A percentile compares a stretch with the other conserved stretches of the same genome.
Conservation (phyloP, 2,329 filamentous ascomycete genomes). For the Sarocladium kiliense region DNA sequence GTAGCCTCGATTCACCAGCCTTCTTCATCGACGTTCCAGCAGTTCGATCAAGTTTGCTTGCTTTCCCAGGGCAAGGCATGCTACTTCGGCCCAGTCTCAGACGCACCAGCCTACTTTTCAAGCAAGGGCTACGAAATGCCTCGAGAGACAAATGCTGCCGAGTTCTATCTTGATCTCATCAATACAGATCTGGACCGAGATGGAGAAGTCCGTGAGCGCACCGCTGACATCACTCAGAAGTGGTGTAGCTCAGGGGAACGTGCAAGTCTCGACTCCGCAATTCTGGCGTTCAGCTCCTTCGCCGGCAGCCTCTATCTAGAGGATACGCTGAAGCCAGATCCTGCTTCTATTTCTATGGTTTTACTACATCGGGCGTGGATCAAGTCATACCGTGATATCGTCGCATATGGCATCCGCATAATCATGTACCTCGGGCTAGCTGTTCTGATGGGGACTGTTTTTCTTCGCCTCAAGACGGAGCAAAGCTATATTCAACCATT, state of each 20-base stretch:
- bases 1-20: constrained; percentile 84
- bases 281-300: too few species aligned
- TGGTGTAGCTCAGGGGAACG: constrained; percentile 22
- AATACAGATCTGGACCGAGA: constrained; percentile 68
- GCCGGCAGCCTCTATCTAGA: too few species aligned
- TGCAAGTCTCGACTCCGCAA: constrained; percentile 14
- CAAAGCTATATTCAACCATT: constrained; percentile 75
- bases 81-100: constrained; percentile 63
- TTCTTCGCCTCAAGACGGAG: constrained; percentile 62
- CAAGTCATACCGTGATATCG: constrained; percentile 78
- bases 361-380: constrained; percentile 75
- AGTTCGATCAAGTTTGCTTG: constrained; percentile 75
- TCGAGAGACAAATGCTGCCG: constrained; percentile 69
- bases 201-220: constrained; percentile 34
- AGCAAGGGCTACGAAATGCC: constrained; percentile 58
- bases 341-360: constrained; percentile 49
- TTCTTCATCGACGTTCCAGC: constrained; percentile 70
- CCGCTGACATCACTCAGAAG: constrained; percentile 19
- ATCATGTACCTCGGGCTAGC: constrained; percentile 74
- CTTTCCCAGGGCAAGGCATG: constrained; percentile 66
- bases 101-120: constrained; percentile 59
- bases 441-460: constrained; percentile 85
- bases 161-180: constrained; percentile 72
- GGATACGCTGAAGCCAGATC: constrained; percentile 34
- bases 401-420: constrained; percentile 77